phyloP scores from a whole-genome alignment of 1,139 yeast genomes.

The Geotrichum macrosporum region DNA sequence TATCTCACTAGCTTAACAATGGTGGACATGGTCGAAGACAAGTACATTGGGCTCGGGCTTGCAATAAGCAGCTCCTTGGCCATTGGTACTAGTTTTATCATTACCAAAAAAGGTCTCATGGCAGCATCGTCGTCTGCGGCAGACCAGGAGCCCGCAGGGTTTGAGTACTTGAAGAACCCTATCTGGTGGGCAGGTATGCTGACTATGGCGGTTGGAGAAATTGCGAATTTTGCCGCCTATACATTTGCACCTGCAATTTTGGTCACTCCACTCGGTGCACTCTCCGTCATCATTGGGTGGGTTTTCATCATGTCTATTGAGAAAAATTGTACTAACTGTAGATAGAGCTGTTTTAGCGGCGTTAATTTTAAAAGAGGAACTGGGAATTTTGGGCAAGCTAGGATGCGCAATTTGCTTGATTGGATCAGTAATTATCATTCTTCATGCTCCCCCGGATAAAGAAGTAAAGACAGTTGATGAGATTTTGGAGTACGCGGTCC shows the following conservation, averaged over 20 bases:
- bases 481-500: slow-evolving; percentile 71
- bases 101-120: slow-evolving; percentile 81
- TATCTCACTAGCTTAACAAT: too few relatives aligned
- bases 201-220: slow-evolving; percentile 87
- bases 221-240: slow-evolving; percentile 91
- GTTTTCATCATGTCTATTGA: too few relatives aligned
- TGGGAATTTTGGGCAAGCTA: slow-evolving; percentile 85
- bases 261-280: slow-evolving; percentile 89
- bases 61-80: slow-evolving; percentile 88
- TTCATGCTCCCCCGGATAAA: slow-evolving; percentile 92
- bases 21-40: slow-evolving; percentile 52
- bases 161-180: slow-evolving; percentile 74
- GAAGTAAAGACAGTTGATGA: slow-evolving; percentile 87
- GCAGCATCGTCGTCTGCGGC: slow-evolving; percentile 62
- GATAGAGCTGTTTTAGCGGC: slow-evolving; percentile 82
- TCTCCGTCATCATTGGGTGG: slow-evolving; percentile 70
- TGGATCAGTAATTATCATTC: slow-evolving; percentile 84
- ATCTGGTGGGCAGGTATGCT: slow-evolving; percentile 95
- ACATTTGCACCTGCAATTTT: slow-evolving; percentile 93
- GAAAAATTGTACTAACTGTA: too few relatives aligned
- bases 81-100: slow-evolving; percentile 83
- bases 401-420: slow-evolving; percentile 89
- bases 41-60: slow-evolving; percentile 81
- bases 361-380: slow-evolving; percentile 74
- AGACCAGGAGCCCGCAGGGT: slow-evolving; percentile 66